Conservation (phyloP, 1,139 yeast genomes). For the Diutina mesorugosa region DNA sequence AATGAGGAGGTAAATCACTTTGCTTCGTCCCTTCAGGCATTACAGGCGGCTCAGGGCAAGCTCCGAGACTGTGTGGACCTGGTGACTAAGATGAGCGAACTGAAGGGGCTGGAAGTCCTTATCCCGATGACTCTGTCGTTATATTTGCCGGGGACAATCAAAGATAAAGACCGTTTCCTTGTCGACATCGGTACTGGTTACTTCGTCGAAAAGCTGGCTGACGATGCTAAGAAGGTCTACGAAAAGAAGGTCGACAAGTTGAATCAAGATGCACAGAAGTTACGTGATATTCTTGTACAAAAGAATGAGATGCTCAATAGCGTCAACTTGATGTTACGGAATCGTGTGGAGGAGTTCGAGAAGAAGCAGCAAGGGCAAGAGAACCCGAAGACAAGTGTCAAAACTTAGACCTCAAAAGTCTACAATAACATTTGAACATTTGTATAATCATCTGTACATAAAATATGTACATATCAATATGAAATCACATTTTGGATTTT, state of each 20-base stretch:
- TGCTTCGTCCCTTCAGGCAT: conserved; percentile 71
- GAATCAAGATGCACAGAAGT: conserved; percentile 44
- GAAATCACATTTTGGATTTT: background rate
- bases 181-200: conserved; percentile 97
- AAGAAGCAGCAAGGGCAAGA: background rate
- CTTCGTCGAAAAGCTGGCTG: conserved; percentile 66
- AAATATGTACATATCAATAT: background rate
- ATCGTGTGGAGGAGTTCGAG: conserved; percentile 13
- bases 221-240: conserved; percentile 64
- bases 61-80: conserved; percentile 72
- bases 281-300: conserved; percentile 9
- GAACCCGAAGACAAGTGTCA: background rate
- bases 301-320: conserved; percentile 42
- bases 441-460: background rate
- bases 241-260: conserved; percentile 62
- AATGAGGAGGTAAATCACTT: conserved; percentile 82
- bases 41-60: conserved; percentile 72
- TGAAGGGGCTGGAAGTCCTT: conserved; percentile 39
- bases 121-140: conserved; percentile 85
- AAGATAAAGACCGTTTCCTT: conserved; percentile 53
- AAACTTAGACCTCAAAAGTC: background rate
- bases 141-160: conserved; percentile 74
- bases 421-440: background rate
- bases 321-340: conserved; percentile 38
- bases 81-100: conserved; percentile 42